Percentiles rank a stretch among this genome's conserved stretches.
Evolutionary conservation across 371 early-diverging fungal species (phyloP).

Genomic region (Catenaria anguillulae): DNA sequence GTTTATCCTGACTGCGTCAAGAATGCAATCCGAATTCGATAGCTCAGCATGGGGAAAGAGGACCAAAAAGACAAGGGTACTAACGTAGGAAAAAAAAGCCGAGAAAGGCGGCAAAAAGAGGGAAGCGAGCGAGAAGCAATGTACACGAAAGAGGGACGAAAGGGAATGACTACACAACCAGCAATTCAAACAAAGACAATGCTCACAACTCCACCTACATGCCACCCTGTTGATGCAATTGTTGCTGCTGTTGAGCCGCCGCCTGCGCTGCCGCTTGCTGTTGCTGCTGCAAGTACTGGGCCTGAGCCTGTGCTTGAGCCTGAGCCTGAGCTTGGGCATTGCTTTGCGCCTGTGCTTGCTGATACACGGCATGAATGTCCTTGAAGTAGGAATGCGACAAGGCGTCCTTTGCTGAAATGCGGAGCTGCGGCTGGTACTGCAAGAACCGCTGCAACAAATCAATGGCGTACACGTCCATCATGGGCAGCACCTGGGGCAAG

Average conservation of each 20-base stretch:
- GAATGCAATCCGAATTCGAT: too few species aligned
- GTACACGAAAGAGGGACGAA: conserved; percentile 40
- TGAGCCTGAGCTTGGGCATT: conserved; percentile 2
- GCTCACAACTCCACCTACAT: conserved; percentile 36
- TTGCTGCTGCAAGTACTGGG: neutral
- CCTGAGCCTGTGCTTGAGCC: conserved; percentile 3
- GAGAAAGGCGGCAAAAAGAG: neutral
- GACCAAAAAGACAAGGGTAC: too few species aligned
- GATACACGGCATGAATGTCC: conserved; percentile 23
- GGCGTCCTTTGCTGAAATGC: conserved; percentile 76
- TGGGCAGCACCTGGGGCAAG: conserved; percentile 53
- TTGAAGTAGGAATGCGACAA: conserved; percentile 67
- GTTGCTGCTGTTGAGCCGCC: neutral
- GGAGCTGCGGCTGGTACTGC: conserved; percentile 63
- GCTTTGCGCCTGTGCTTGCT: neutral
- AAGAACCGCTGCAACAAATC: conserved; percentile 64
- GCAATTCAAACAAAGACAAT: conserved; percentile 55
- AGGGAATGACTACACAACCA: conserved; percentile 44
- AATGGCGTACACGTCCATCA: conserved; percentile 53
- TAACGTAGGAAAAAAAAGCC: too few species aligned
- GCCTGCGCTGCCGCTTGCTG: neutral
- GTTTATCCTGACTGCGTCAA: too few species aligned
- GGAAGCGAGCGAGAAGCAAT: neutral
- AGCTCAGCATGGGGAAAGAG: too few species aligned
- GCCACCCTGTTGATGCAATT: neutral